Evolutionary conservation across 176 grass and related monocot species (phyloP), one percentile per base, ranked within the genome.

Genomic region (Oryza coarctata): DNA sequence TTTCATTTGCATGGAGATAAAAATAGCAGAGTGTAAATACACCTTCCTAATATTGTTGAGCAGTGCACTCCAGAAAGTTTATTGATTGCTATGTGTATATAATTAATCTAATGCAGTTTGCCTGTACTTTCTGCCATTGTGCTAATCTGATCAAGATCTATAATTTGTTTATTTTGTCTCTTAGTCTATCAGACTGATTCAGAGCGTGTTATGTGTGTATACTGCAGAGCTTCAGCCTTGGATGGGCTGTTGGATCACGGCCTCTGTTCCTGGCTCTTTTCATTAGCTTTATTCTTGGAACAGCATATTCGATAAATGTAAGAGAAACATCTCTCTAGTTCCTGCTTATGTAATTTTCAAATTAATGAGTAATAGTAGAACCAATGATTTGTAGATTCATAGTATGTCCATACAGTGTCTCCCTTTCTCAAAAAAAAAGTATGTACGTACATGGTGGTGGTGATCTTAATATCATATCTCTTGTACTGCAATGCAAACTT

Each of bases 271-370:
- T 93, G 87, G 94, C 91, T 75, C 91, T 90, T 79, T 94, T 94
- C 80, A 84, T 99, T 81, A 99, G 93, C 77, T 99, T 99, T 77
- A 61, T 96, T 77, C 97, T 99, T 87, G 97, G 97, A 79, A 99
- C 93, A 29, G 93, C 93, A 76, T 99, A 99, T 83, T 99, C 97
- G 26, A 91, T 95, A 60, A 90, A 99, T 88, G 97, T 94, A 94
- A 88, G 86, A 63, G 67, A 55, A 22, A 55, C 9, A 55, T 60
- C 8, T 60, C n/a, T 10, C 25, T 60, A 60, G 55, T 23, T 10
- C 55, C 22, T 1, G 1, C n/a, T 60, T 60, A n/a, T n/a, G 9
- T 60, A 9, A 10, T 60, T 60, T 6, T 25, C 55, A 60, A 60
- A 60, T 60, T 25, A 23, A 11, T n/a, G 4, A 23, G n/a, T 60